Conservation (phyloP, 345 rosid species). For the Salix arbutifolia region DNA sequence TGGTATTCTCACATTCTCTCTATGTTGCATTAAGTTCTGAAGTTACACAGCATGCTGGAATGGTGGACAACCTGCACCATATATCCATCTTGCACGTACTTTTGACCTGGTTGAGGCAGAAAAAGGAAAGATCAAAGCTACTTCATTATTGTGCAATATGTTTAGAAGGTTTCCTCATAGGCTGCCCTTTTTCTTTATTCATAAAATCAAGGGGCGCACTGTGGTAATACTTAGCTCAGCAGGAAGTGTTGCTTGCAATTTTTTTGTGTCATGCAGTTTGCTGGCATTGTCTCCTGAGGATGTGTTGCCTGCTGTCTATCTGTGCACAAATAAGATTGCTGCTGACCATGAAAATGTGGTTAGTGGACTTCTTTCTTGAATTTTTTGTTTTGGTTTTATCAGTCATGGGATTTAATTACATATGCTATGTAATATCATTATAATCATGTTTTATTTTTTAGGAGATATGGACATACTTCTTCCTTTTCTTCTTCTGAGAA, state of each 20-base stretch:
- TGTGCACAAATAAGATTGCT: slow-evolving; percentile 85
- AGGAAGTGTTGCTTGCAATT: slow-evolving; percentile 10
- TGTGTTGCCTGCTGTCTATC: slow-evolving; percentile 74
- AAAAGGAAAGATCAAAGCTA: slow-evolving; percentile 83
- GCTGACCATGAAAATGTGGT: slow-evolving; percentile 85
- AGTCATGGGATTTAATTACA: not conserved
- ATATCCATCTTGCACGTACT: slow-evolving; percentile 75
- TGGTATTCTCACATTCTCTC: not conserved
- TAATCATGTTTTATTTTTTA: not conserved
- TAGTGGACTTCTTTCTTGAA: slow-evolving; percentile 15
- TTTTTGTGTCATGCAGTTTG: slow-evolving; percentile 46
- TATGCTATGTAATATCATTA: not conserved
- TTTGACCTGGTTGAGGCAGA: slow-evolving; percentile 78
- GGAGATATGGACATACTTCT: not conserved
- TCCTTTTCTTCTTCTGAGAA: too few species aligned
- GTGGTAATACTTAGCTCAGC: slow-evolving; percentile 11
- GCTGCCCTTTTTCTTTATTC: not conserved
- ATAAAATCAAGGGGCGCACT: not conserved
- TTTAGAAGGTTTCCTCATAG: slow-evolving; percentile 64
- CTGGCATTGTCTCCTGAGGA: slow-evolving; percentile 84
- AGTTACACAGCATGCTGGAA: slow-evolving; percentile 75
- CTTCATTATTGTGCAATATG: slow-evolving; percentile 87
- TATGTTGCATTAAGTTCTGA: slow-evolving; percentile 1
- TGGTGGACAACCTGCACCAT: slow-evolving; percentile 71
- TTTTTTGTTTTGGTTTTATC: not conserved